Conservation (phyloP, 768 basidiomycete species). For the Asterophora parasitica region DNA sequence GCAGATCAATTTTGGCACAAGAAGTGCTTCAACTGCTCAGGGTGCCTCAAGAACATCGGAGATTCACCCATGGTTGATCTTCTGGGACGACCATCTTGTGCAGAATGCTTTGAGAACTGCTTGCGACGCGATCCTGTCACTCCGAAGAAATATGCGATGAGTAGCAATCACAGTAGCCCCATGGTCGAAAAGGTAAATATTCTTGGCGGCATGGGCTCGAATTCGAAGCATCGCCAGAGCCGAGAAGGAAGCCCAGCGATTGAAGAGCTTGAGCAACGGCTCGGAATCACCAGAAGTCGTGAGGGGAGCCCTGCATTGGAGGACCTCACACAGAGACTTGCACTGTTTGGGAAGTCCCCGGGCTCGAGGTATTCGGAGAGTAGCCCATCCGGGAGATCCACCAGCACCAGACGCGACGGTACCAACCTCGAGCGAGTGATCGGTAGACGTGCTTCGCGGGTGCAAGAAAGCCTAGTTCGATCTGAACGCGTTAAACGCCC, state of each 20-base stretch:
- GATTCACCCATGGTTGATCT: conserved; percentile 77
- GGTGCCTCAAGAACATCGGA: conserved; percentile 70
- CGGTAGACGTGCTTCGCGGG: conserved; percentile 10
- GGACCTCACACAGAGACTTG: conserved; percentile 43
- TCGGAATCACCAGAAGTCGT: conserved; percentile 51
- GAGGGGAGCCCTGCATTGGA: conserved; percentile 52
- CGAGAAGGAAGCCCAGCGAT: conserved; percentile 57
- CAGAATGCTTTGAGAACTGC: conserved; percentile 77
- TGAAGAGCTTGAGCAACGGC: conserved; percentile 57
- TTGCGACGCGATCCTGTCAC: conserved; percentile 51
- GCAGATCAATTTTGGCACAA: conserved; percentile 76
- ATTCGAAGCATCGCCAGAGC: conserved; percentile 29
- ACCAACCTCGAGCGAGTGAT: conserved; percentile 25
- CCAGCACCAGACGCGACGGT: conserved; percentile 19
- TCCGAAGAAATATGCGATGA: conserved; percentile 31
- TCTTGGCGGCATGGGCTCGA: conserved; percentile 41
- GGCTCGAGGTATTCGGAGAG: conserved; percentile 16
- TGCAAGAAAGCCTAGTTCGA: conserved; percentile 12
- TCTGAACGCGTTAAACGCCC: conserved; percentile 23
- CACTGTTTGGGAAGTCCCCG: conserved; percentile 31
- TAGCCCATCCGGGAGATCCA: conserved; percentile 15
- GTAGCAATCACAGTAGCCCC: conserved; percentile 26
- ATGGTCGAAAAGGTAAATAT: conserved; percentile 31
- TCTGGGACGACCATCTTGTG: conserved; percentile 74
- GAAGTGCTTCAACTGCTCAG: conserved; percentile 70